Percentiles rank a stretch among this genome's conserved stretches.
Conservation (phyloP, 371 early-diverging fungal species). For the Circinella minor region DNA sequence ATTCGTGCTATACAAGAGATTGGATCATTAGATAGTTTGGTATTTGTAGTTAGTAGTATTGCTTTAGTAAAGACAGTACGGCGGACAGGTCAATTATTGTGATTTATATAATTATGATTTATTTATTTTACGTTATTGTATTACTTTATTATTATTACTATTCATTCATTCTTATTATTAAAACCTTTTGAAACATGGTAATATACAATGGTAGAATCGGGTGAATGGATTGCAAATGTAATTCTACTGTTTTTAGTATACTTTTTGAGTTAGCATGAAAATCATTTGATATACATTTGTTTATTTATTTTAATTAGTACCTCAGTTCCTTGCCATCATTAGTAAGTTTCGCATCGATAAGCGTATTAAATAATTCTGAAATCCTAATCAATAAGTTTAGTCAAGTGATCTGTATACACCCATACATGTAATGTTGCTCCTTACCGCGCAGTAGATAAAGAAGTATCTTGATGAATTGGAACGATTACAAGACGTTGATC, state of each 20-base stretch:
- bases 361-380: constrained; percentile 2
- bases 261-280: background rate
- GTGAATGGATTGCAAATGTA: constrained; percentile 49
- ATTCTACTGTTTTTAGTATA: constrained; percentile 14
- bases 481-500: constrained; percentile 15
- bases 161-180: constrained; percentile 4
- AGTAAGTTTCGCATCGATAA: background rate
- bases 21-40: constrained; percentile 29
- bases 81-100: constrained; percentile 35
- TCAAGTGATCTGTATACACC: background rate
- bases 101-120: constrained; percentile 7
- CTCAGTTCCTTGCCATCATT: constrained; percentile 3
- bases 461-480: constrained; percentile 13
- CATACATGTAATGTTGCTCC: background rate
- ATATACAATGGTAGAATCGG: constrained; percentile 51
- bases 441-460: constrained; percentile 16
- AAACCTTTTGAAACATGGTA: constrained; percentile 47
- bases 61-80: constrained; percentile 40
- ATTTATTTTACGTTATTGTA: background rate
- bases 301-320: background rate
- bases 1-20: constrained; percentile 36
- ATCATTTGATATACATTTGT: background rate
- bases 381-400: background rate
- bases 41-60: constrained; percentile 30
- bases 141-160: background rate